phyloP scores from a whole-genome alignment of 2,329 filamentous ascomycete genomes.

The Ceratocystis diversiconidia region DNA sequence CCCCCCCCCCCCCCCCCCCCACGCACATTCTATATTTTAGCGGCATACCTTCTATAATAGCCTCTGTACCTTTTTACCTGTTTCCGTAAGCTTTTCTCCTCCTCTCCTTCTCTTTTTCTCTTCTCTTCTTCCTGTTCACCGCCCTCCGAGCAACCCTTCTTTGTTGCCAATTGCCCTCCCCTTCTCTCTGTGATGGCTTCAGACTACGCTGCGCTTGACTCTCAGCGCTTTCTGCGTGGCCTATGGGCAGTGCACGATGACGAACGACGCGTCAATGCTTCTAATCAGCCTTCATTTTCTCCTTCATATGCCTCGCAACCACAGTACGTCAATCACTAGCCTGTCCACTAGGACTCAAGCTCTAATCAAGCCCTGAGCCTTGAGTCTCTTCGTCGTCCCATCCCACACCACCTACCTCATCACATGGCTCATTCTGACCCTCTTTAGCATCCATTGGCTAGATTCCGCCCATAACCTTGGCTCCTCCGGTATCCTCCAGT shows the following conservation, averaged over 20 bases:
- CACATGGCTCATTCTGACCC: neutral
- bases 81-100: neutral
- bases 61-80: too few relatives aligned
- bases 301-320: neutral
- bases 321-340: neutral
- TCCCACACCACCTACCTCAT: neutral
- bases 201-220: slow-evolving; percentile 4
- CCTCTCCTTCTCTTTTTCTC: slow-evolving; percentile 2
- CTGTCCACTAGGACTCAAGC: neutral
- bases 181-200: neutral
- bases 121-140: neutral
- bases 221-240: slow-evolving; percentile 12
- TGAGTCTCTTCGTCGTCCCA: neutral
- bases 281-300: neutral
- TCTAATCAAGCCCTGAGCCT: neutral
- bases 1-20: neutral
- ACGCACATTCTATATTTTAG: too few relatives aligned
- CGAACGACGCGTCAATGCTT: slow-evolving; percentile 5
- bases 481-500: slow-evolving; percentile 11
- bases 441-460: slow-evolving; percentile 15
- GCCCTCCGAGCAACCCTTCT: neutral
- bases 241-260: slow-evolving; percentile 8
- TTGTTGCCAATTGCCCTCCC: neutral
- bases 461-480: neutral
- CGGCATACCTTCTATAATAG: too few relatives aligned